These are phyloP conservation scores for Penicillium hordei DNA, from an alignment of 2,329 filamentous ascomycete genomes.

Conservation along the genomic window DNA sequence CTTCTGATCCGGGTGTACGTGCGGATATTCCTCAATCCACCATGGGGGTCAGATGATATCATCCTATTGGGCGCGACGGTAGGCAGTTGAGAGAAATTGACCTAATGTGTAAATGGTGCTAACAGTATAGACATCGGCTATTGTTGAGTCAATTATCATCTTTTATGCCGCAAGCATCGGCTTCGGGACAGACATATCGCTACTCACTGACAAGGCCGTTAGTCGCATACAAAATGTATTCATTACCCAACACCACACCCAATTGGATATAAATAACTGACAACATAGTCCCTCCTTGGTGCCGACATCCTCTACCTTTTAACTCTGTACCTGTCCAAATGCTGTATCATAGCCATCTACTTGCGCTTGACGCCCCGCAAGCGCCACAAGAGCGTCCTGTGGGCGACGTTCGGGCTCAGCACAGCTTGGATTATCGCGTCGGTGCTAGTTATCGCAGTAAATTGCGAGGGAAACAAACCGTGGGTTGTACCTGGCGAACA, in stretches of 20 bases:
- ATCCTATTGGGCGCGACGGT: constrained; percentile 1
- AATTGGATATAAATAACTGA: neutral
- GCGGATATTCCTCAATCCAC: neutral
- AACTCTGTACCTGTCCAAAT: constrained; percentile 1
- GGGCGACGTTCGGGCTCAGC: neutral
- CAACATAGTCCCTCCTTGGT: neutral
- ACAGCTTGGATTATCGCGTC: neutral
- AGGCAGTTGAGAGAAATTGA: neutral
- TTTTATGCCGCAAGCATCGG: neutral
- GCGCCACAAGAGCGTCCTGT: neutral
- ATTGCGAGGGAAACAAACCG: neutral
- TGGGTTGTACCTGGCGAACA: constrained; percentile 2
- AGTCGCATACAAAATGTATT: constrained; percentile 1
- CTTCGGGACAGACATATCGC: neutral
- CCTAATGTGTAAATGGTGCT: neutral
- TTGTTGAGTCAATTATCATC: neutral
- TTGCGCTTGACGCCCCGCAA: neutral
- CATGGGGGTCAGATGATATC: constrained; percentile 2
- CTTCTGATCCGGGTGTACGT: neutral
- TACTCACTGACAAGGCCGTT: neutral
- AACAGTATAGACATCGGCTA: neutral
- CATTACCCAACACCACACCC: neutral
- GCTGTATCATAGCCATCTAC: constrained; percentile 1
- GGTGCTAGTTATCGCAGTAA: neutral
- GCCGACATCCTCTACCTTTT: neutral